These are phyloP conservation scores for Thermochaetoides dissita DNA, from an alignment of 2,329 filamentous ascomycete species.

Conservation along the genomic window DNA sequence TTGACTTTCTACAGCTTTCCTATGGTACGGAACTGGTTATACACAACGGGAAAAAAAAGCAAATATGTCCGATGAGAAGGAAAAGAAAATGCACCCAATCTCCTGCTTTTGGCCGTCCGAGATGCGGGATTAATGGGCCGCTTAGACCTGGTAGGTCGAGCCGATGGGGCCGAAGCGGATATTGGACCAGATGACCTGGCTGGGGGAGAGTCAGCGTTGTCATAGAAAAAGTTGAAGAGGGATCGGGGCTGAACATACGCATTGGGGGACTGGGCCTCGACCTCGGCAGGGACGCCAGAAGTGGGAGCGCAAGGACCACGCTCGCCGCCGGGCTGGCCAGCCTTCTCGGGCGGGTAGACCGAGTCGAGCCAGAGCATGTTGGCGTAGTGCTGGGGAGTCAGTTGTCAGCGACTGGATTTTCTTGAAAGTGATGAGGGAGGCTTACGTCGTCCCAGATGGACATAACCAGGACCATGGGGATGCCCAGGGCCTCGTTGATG, in stretches of 20 bases:
- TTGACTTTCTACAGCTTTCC: no score
- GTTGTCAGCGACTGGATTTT: no score
- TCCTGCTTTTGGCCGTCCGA: no score
- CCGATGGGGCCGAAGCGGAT: constrained; percentile 33
- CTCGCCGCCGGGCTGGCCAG: constrained; percentile 24
- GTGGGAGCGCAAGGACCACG: constrained; percentile 29
- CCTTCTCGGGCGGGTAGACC: constrained; percentile 19
- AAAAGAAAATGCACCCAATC: no score
- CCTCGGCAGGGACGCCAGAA: constrained; percentile 26
- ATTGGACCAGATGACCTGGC: constrained; percentile 31
- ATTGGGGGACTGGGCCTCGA: constrained; percentile 23
- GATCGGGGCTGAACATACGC: constrained; percentile 14
- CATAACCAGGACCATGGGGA: constrained; percentile 53
- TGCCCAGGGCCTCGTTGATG: constrained; percentile 39
- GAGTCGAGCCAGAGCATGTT: constrained; percentile 56
- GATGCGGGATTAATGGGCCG: no score
- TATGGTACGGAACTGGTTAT: no score
- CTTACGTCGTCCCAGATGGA: constrained; percentile 35
- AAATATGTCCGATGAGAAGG: no score
- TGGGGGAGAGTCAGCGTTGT: constrained; percentile 1
- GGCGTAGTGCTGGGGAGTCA: constrained; percentile 23
- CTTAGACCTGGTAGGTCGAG: constrained; percentile 22
- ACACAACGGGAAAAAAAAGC: no score
- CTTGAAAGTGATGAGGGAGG: background rate
- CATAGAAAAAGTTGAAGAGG: background rate